Conservation (phyloP, 768 basidiomycete genomes). For the Panellus pusillus region DNA sequence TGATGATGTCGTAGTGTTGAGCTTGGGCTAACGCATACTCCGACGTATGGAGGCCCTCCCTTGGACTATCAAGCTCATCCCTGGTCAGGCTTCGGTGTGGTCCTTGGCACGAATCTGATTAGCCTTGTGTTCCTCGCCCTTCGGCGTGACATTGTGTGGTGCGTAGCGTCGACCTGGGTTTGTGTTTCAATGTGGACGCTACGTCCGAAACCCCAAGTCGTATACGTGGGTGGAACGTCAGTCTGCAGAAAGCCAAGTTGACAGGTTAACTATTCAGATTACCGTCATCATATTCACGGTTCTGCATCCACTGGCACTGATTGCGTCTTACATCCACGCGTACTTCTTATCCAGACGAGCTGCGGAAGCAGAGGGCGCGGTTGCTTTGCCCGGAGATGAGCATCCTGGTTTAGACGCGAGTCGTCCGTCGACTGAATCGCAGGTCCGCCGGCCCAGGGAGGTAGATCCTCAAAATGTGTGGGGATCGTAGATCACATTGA, state of each 20-base stretch:
- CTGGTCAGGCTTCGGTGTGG: constrained; percentile 72
- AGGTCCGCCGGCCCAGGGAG: constrained; percentile 36
- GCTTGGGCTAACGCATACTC: constrained; percentile 61
- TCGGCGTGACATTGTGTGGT: constrained; percentile 72
- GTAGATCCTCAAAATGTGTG: constrained; percentile 43
- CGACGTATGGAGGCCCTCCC: constrained; percentile 42
- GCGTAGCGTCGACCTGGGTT: constrained; percentile 73
- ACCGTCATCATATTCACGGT: constrained; percentile 63
- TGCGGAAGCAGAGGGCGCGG: constrained; percentile 9
- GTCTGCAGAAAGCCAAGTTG: too few species aligned
- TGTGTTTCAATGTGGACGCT: constrained; percentile 63
- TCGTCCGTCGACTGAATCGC: constrained; percentile 17
- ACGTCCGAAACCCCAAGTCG: constrained; percentile 60
- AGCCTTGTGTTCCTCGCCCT: constrained; percentile 56
- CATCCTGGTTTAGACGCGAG: constrained; percentile 23
- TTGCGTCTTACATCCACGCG: constrained; percentile 45
- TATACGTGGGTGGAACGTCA: constrained; percentile 53
- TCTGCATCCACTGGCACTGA: constrained; percentile 61
- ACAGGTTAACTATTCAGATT: constrained; percentile 45
- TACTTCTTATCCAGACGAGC: constrained; percentile 24
- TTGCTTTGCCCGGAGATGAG: constrained; percentile 29
- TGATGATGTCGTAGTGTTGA: constrained; percentile 52
- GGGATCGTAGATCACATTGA: constrained; percentile 18
- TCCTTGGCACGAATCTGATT: constrained; percentile 62
- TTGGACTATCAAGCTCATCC: constrained; percentile 58